A percentile compares a stretch with the other conserved stretches of the same genome.
These are phyloP conservation scores for Hypholoma sublateritium DNA, from an alignment of 768 basidiomycete species.

Conservation along the genomic window DNA sequence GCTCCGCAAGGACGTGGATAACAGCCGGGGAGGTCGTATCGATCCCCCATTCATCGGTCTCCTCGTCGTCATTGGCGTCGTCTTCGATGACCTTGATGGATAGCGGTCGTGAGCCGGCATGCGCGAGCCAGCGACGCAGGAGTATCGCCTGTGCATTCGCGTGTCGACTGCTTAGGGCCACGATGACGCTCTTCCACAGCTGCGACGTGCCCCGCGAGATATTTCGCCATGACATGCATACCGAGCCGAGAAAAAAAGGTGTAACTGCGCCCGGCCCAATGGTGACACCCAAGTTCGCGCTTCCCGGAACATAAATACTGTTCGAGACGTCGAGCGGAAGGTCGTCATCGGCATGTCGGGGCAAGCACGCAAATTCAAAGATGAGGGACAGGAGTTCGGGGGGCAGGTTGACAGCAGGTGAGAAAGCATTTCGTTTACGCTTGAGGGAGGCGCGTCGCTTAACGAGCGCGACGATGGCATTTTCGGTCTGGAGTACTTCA, in stretches of 20 bases:
- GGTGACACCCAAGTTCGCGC: constrained; percentile 10
- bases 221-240: constrained; percentile 20
- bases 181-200: constrained; percentile 16
- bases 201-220: constrained; percentile 15
- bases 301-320: background rate
- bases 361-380: constrained; percentile 19
- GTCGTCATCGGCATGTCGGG: constrained; percentile 1
- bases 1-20: constrained; percentile 14
- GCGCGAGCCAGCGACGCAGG: constrained; percentile 19
- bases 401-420: constrained; percentile 17
- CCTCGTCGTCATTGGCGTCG: constrained; percentile 9
- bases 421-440: constrained; percentile 17
- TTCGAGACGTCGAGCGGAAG: background rate
- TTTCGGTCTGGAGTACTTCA: constrained; percentile 19
- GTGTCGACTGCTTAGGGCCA: constrained; percentile 14
- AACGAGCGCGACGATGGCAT: constrained; percentile 19
- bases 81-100: constrained; percentile 19
- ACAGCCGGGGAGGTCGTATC: constrained; percentile 16
- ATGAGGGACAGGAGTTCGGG: constrained; percentile 18
- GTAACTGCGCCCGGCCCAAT: constrained; percentile 17
- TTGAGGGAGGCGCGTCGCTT: constrained; percentile 17
- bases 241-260: constrained; percentile 18
- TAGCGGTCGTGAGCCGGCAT: constrained; percentile 15
- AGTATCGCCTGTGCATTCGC: constrained; percentile 16
- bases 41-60: constrained; percentile 12